Conservation (phyloP, 352 stramenopile species). For the Phytophthora aleatoria region DNA sequence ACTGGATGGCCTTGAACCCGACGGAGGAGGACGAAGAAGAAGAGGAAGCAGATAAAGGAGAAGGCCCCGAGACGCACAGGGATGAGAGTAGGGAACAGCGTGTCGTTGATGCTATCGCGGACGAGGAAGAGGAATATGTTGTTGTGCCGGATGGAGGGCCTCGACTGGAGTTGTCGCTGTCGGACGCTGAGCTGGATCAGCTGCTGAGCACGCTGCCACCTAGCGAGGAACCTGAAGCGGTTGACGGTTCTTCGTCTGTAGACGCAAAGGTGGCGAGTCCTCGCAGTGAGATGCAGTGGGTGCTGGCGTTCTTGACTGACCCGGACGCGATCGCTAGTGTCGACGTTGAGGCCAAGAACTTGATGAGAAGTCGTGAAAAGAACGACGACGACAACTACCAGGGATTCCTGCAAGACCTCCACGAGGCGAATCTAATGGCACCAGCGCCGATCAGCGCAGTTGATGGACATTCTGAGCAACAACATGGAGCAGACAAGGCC, state of each 20-base stretch:
- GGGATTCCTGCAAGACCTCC: conserved; percentile 64
- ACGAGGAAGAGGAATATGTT: conserved; percentile 23
- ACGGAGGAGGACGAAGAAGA: conserved; percentile 46
- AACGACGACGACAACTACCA: conserved; percentile 78
- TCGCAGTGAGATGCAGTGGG: conserved; percentile 75
- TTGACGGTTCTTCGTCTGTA: background rate
- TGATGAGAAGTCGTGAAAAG: conserved; percentile 43
- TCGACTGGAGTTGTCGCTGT: conserved; percentile 59
- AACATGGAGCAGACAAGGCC: background rate
- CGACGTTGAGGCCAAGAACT: conserved; percentile 62
- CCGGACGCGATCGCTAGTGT: conserved; percentile 48
- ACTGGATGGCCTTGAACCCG: conserved; percentile 76
- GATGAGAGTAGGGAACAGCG: background rate
- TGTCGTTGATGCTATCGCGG: background rate
- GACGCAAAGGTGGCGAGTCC: conserved; percentile 21
- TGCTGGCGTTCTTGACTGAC: conserved; percentile 64
- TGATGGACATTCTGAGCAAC: conserved; percentile 5
- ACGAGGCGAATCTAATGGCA: conserved; percentile 51
- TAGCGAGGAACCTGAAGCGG: conserved; percentile 4
- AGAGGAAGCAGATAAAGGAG: conserved; percentile 1
- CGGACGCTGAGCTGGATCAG: conserved; percentile 61
- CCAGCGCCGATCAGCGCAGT: conserved; percentile 18
- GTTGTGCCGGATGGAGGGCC: conserved; percentile 23
- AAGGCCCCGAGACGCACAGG: conserved; percentile 3
- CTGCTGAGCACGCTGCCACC: conserved; percentile 49